Conservation (phyloP, 2,329 filamentous ascomycete genomes). For the Aspergillus texensis region DNA sequence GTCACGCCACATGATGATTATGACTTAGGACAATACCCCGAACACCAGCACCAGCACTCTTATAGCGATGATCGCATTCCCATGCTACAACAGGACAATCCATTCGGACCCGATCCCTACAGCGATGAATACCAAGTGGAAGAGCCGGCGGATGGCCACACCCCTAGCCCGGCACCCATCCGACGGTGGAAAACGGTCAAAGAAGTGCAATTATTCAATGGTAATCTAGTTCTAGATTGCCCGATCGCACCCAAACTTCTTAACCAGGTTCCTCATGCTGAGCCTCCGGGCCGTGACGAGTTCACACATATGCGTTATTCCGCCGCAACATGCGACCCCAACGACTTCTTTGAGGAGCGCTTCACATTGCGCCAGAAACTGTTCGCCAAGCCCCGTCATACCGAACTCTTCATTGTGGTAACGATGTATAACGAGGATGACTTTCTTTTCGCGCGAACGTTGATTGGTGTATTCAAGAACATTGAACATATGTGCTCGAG, state of each 20-base stretch:
- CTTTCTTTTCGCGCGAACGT: conserved; percentile 88
- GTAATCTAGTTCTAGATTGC: conserved; percentile 95
- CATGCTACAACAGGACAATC: conserved; percentile 68
- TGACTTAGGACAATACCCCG: conserved; percentile 58
- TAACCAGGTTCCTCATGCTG: conserved; percentile 82
- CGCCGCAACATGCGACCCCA: conserved; percentile 90
- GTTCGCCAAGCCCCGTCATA: conserved; percentile 89
- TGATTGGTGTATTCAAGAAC: conserved; percentile 98
- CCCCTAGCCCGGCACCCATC: conserved; percentile 63
- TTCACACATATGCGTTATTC: conserved; percentile 82
- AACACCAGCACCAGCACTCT: conserved; percentile 50
- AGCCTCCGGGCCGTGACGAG: conserved; percentile 77
- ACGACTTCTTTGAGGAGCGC: conserved; percentile 82
- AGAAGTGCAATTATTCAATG: conserved; percentile 94
- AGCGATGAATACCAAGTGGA: conserved; percentile 47
- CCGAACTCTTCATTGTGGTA: conserved; percentile 92
- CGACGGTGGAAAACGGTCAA: conserved; percentile 98
- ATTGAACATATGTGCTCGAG: conserved; percentile 97
- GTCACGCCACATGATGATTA: conserved; percentile 58
- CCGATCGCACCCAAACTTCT: conserved; percentile 87
- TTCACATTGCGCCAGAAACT: conserved; percentile 90
- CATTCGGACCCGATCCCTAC: conserved; percentile 66
- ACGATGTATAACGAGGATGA: conserved; percentile 99
- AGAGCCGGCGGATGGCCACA: conserved; percentile 36
- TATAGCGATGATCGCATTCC: conserved; percentile 74